Conservation (phyloP, 2,329 filamentous ascomycete species). For the Apiospora aurea region DNA sequence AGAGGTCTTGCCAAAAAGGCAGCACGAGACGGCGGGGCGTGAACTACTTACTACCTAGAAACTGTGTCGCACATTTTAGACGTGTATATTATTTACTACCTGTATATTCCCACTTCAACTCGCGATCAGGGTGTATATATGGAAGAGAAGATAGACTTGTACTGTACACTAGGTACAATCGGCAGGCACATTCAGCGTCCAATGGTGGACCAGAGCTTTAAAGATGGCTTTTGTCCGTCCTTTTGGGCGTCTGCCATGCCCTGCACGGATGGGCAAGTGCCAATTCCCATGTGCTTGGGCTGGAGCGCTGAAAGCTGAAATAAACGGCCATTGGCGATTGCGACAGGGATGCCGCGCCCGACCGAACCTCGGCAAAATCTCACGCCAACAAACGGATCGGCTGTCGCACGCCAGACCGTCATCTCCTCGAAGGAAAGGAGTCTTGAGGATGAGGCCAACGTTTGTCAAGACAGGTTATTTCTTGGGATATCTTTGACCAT, state of each 20-base stretch:
- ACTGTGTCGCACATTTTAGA: neutral
- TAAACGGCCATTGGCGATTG: conserved; percentile 9
- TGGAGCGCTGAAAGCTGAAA: conserved; percentile 17
- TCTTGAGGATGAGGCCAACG: neutral
- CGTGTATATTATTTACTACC: neutral
- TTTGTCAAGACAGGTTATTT: neutral
- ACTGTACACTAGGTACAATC: neutral
- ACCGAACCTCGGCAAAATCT: conserved; percentile 19
- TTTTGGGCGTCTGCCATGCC: neutral
- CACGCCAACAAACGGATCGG: neutral
- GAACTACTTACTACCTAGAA: neutral
- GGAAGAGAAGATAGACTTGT: neutral
- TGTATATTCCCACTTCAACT: neutral
- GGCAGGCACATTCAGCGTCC: neutral
- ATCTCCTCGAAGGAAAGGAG: neutral
- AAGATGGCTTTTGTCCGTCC: neutral
- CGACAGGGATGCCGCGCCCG: conserved; percentile 15
- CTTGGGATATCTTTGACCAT: neutral
- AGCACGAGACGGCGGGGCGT: conserved; percentile 29
- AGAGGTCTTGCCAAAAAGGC: conserved; percentile 44
- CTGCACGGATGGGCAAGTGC: neutral
- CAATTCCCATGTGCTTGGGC: conserved; percentile 10
- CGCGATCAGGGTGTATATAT: neutral
- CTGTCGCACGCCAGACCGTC: conserved; percentile 3
- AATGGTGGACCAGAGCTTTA: neutral